These are phyloP conservation scores for Alnus rubra DNA, from an alignment of 306 rosid species.

Conservation along the genomic window DNA sequence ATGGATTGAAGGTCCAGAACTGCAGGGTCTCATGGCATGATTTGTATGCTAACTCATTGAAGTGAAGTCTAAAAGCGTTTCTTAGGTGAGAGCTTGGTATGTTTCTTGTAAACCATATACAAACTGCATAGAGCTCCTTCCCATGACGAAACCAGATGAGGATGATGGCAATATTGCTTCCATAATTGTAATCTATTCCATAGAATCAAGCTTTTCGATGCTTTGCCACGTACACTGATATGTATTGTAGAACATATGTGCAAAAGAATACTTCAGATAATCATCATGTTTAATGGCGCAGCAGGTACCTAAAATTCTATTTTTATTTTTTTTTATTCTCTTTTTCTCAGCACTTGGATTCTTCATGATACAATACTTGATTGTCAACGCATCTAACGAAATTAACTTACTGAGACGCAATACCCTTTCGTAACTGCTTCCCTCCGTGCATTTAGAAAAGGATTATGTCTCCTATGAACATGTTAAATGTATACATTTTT, in stretches of 20 bases:
- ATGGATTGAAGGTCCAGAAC: constrained; percentile 36
- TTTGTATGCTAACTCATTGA: constrained; percentile 33
- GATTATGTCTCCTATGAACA: not conserved
- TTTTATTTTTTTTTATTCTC: not conserved
- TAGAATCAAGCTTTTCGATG: constrained; percentile 26
- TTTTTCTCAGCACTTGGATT: not conserved
- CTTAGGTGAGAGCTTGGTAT: constrained; percentile 29
- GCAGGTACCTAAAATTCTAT: constrained; percentile 27
- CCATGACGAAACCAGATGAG: constrained; percentile 26
- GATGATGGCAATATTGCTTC: constrained; percentile 34
- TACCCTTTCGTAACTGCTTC: constrained; percentile 6
- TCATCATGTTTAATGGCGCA: constrained; percentile 20
- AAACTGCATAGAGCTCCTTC: constrained; percentile 27
- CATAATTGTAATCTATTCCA: constrained; percentile 35
- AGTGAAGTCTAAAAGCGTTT: constrained; percentile 34
- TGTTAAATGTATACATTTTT: not conserved
- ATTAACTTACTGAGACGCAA: not conserved
- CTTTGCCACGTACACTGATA: constrained; percentile 24
- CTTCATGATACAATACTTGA: not conserved
- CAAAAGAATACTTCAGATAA: constrained; percentile 19
- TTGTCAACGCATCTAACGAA: not conserved
- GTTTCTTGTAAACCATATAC: constrained; percentile 25
- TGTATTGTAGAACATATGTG: constrained; percentile 30
- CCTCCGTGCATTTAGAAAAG: not conserved
- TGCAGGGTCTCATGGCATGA: constrained; percentile 26